Conservation (phyloP, 2,329 filamentous ascomycete species). For the Rugonectria rugulosa region DNA sequence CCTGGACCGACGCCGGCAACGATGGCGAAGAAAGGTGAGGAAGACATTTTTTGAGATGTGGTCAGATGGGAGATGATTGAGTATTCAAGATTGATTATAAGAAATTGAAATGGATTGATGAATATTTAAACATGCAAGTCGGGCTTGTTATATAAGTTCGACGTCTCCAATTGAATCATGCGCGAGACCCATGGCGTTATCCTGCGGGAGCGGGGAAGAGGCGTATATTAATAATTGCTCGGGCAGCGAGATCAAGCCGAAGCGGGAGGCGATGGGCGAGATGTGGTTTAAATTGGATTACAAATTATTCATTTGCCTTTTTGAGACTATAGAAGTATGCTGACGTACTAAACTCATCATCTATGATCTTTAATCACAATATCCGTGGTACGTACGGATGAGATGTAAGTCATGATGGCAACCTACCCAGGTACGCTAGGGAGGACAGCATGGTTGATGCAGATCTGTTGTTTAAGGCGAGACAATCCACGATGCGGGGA, state of each 20-base stretch:
- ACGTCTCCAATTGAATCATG: conserved; percentile 11
- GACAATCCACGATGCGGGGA: too few species aligned
- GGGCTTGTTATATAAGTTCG: conserved; percentile 5
- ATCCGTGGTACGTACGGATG: too few species aligned
- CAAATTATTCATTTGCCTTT: conserved; percentile 1
- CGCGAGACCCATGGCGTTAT: conserved; percentile 6
- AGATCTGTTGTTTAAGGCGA: too few species aligned
- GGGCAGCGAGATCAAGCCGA: neutral
- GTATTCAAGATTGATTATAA: neutral
- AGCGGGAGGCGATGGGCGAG: neutral
- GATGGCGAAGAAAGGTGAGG: conserved; percentile 65
- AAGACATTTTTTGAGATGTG: conserved; percentile 21
- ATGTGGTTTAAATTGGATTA: neutral
- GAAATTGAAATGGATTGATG: neutral
- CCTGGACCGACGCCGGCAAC: conserved; percentile 78
- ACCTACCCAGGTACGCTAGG: too few species aligned
- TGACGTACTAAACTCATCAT: too few species aligned
- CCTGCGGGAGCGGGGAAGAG: conserved; percentile 10
- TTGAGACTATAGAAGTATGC: neutral
- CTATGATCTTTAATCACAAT: too few species aligned
- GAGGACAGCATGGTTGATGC: too few species aligned
- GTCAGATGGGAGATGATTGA: too few species aligned
- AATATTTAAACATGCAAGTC: neutral
- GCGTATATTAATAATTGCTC: conserved; percentile 4
- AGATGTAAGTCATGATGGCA: too few species aligned